These are phyloP conservation scores for Sclerotiophoma versabilis DNA, from an alignment of 2,329 filamentous ascomycete species.

Conservation along the genomic window DNA sequence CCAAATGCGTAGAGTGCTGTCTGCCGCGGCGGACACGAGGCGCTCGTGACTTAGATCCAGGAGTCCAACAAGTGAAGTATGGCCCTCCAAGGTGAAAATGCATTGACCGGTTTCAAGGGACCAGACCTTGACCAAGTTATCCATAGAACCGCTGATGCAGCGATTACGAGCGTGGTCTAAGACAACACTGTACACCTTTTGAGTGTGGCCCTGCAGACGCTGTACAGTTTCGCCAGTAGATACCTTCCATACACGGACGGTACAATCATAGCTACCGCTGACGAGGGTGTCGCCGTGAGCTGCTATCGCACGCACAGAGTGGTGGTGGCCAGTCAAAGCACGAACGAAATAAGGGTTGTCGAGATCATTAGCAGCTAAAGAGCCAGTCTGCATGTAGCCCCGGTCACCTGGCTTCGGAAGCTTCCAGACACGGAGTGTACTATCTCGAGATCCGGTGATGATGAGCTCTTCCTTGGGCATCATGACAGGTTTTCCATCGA, in stretches of 20 bases:
- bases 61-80: constrained; percentile 88
- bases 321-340: constrained; percentile 82
- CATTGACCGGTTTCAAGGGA: constrained; percentile 85
- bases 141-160: constrained; percentile 98
- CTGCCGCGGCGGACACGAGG: constrained; percentile 92
- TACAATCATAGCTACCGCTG: constrained; percentile 95
- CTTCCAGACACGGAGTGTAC: constrained; percentile 91
- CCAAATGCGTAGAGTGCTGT: constrained; percentile 96
- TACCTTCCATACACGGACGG: constrained; percentile 95
- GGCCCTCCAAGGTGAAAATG: constrained; percentile 89
- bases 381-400: constrained; percentile 79
- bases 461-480: constrained; percentile 95
- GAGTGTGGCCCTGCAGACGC: constrained; percentile 81
- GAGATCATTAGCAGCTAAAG: constrained; percentile 73
- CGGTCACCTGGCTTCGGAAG: constrained; percentile 81
- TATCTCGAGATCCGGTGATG: constrained; percentile 96
- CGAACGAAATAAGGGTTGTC: constrained; percentile 97
- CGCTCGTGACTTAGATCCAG: constrained; percentile 88
- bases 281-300: constrained; percentile 95
- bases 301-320: constrained; percentile 95
- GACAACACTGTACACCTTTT: constrained; percentile 98
- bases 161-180: constrained; percentile 89
- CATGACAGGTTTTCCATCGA: constrained; percentile 79
- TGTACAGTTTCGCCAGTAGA: constrained; percentile 90
- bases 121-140: constrained; percentile 98